These are phyloP conservation scores for Trametes sanguinea DNA, from an alignment of 768 basidiomycete genomes.

Conservation along the genomic window DNA sequence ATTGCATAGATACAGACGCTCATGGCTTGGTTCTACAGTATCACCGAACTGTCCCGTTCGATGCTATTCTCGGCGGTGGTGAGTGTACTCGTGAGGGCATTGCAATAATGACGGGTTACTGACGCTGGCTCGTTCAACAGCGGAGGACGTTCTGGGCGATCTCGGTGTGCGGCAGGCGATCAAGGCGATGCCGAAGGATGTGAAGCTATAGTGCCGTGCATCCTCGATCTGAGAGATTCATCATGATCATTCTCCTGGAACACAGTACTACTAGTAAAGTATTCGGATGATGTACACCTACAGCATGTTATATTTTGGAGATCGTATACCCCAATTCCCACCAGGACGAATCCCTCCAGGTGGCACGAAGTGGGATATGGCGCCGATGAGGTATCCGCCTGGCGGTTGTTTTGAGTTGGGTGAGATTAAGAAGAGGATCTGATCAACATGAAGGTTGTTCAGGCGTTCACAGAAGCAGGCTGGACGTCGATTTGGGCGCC, in stretches of 20 bases:
- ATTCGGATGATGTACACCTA: too few species aligned
- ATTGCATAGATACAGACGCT: background rate
- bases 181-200: conserved; percentile 47
- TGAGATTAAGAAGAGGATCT: conserved; percentile 15
- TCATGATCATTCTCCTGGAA: too few species aligned
- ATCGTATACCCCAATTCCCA: too few species aligned
- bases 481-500: background rate
- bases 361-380: too few species aligned
- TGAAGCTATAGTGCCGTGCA: conserved; percentile 43
- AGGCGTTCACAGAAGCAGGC: conserved; percentile 9
- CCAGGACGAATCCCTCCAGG: too few species aligned
- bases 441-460: conserved; percentile 5
- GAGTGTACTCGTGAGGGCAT: conserved; percentile 14
- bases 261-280: too few species aligned
- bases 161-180: conserved; percentile 48
- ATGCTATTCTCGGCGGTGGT: conserved; percentile 44
- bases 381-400: too few species aligned
- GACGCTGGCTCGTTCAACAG: conserved; percentile 32
- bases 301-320: too few species aligned
- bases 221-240: too few species aligned
- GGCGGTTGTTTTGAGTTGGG: conserved; percentile 11
- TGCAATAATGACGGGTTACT: conserved; percentile 3
- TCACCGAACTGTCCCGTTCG: conserved; percentile 45
- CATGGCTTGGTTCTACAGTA: conserved; percentile 32
- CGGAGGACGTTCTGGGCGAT: conserved; percentile 77